These are phyloP conservation scores for Trifolium fragiferum DNA, from an alignment of 306 rosid genomes.

Conservation along the genomic window DNA sequence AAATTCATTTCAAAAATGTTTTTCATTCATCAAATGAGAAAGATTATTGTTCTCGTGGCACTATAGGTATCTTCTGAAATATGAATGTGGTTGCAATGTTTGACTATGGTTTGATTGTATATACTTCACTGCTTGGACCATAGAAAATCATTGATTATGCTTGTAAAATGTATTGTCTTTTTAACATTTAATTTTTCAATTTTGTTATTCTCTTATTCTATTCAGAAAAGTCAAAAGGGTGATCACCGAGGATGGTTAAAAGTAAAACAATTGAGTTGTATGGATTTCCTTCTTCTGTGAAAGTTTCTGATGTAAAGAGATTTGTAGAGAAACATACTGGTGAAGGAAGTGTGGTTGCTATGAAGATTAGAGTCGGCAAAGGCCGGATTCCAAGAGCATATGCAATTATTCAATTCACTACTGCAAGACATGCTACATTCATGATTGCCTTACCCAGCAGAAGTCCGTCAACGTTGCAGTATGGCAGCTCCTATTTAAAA, in stretches of 20 bases:
- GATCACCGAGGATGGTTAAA: not conserved
- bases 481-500: constrained; percentile 44
- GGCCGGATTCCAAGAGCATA: constrained; percentile 41
- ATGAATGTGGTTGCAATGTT: not conserved
- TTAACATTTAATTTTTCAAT: too few species aligned
- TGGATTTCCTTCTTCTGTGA: constrained; percentile 62
- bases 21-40: not conserved
- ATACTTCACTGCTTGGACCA: not conserved
- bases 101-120: constrained; percentile 11
- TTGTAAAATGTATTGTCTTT: not conserved
- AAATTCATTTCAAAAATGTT: not conserved
- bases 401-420: constrained; percentile 73
- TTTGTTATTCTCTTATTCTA: not conserved
- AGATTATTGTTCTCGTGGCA: not conserved
- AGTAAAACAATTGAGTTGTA: constrained; percentile 58
- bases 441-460: constrained; percentile 44
- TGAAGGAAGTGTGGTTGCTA: constrained; percentile 59
- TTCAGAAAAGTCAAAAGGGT: constrained; percentile 37
- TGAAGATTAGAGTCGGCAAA: constrained; percentile 54
- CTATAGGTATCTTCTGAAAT: constrained; percentile 5
- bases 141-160: constrained; percentile 1
- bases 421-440: constrained; percentile 35
- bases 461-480: constrained; percentile 12
- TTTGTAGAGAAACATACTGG: constrained; percentile 66
- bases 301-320: constrained; percentile 27